These are phyloP conservation scores for Cadophora gregata DNA, from an alignment of 2,329 filamentous ascomycete genomes.

Conservation along the genomic window DNA sequence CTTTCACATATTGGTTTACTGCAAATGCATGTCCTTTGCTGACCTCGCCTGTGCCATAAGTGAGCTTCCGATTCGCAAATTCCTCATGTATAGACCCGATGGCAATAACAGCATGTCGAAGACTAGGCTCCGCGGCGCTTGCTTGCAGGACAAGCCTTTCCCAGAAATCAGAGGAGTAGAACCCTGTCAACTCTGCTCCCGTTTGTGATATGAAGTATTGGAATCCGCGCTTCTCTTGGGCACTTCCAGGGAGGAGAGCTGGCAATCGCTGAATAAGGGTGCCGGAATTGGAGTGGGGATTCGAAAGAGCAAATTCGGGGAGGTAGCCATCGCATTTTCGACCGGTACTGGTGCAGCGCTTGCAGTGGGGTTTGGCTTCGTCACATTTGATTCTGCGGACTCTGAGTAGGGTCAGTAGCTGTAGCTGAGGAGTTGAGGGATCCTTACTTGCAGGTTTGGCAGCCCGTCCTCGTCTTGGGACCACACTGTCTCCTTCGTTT, in stretches of 20 bases:
- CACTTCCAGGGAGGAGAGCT: conserved; percentile 34
- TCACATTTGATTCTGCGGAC: conserved; percentile 41
- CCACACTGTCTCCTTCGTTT: conserved; percentile 29
- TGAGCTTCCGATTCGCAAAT: conserved; percentile 32
- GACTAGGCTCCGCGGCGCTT: conserved; percentile 35
- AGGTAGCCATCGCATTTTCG: conserved; percentile 39
- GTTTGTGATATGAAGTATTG: conserved; percentile 39
- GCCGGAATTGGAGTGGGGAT: conserved; percentile 15
- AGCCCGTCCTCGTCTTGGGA: conserved; percentile 36
- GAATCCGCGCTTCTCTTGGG: conserved; percentile 39
- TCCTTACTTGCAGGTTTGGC: conserved; percentile 40
- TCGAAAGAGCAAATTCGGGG: conserved; percentile 15
- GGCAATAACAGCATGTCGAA: conserved; percentile 42
- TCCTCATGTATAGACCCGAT: conserved; percentile 42
- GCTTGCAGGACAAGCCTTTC: conserved; percentile 40
- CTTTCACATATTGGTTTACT: conserved; percentile 42
- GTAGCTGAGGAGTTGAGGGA: neutral
- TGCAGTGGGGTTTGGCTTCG: conserved; percentile 37
- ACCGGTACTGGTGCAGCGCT: conserved; percentile 36
- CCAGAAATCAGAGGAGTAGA: conserved; percentile 40
- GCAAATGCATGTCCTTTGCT: conserved; percentile 35
- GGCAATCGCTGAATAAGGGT: conserved; percentile 31
- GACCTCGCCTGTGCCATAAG: conserved; percentile 20
- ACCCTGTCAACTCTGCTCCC: conserved; percentile 38
- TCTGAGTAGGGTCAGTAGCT: conserved; percentile 24